These are phyloP conservation scores for Cladosporium cucumerinum DNA, from an alignment of 2,329 filamentous ascomycete species.

Conservation along the genomic window DNA sequence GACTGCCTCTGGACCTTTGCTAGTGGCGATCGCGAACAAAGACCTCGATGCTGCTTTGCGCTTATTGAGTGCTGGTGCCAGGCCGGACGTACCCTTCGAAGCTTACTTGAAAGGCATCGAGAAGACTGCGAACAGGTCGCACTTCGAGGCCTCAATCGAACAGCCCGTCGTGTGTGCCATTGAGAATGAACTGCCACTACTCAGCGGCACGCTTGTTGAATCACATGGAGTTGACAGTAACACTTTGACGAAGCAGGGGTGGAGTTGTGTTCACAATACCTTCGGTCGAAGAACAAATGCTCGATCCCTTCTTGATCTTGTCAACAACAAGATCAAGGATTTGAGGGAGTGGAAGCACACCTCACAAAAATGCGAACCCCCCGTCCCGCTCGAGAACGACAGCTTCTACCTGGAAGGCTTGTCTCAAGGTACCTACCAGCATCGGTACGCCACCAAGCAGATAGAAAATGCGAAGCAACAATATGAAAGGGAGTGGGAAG, in stretches of 20 bases:
- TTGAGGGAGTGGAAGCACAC: constrained; percentile 49
- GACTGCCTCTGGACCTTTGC: constrained; percentile 50
- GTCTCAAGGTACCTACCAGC: constrained; percentile 56
- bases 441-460: constrained; percentile 50
- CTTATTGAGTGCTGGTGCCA: constrained; percentile 62
- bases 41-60: constrained; percentile 55
- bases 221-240: constrained; percentile 62
- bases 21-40: constrained; percentile 55
- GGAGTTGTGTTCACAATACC: constrained; percentile 31
- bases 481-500: constrained; percentile 38
- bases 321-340: constrained; percentile 51
- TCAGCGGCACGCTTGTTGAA: constrained; percentile 57
- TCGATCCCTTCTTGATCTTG: constrained; percentile 58
- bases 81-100: constrained; percentile 58
- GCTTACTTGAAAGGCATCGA: constrained; percentile 62
- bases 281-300: constrained; percentile 41
- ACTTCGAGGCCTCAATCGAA: constrained; percentile 48
- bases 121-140: constrained; percentile 58
- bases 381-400: constrained; percentile 42
- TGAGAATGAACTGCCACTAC: constrained; percentile 47
- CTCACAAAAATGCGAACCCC: constrained; percentile 22
- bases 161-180: constrained; percentile 68
- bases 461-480: constrained; percentile 37
- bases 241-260: constrained; percentile 46
- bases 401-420: constrained; percentile 51